Evolutionary conservation across 1,284 basidiomycete species (phyloP), one percentile per base, ranked within the genome.

Genomic region (Neolentinus lepideus): DNA sequence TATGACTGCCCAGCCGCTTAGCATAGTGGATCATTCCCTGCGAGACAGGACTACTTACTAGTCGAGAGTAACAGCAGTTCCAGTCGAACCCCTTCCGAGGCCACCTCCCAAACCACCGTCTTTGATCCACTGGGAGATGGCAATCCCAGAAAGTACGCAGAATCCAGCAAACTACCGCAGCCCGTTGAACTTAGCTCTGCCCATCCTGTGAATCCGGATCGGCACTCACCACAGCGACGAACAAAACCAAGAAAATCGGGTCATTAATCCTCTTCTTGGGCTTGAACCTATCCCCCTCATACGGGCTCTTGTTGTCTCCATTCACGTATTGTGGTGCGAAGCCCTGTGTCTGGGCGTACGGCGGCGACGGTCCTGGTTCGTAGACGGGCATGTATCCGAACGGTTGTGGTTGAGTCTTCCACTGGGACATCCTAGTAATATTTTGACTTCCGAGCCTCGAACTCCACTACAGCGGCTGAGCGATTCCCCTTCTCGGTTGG

Each of bases 211-310:
- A 19, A 12, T 21, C 4, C 12, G 14, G 22, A 4, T 22, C n/a
- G 21, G 54, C 33, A 62, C 70, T 57, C 62, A 62, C 81, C 71
- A 87, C 83, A 1, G 81, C 71, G 24, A 92, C 69, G 69, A 90
- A 92, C 33, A 91, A 66, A 6, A 88, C 64, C 22, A 91, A 73
- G 66, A 90, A 83, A 52, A 89, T 72, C 2, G 83, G 80, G 67
- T 92, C 90, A 59, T 90, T 88, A 27, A 91, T 69, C 56, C 72
- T 76, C 64, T 81, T 86, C 72, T 83, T 84, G 2, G 81, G 85
- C 60, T 80, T 81, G 73, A 91, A 88, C 36, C 89, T 71, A 36
- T 80, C 82, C 14, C 80, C 81, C 51, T 83, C 75, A 67, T 77
- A 84, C 26, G 80, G 84, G 53, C 71, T 74, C 72, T 83, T 86